Conservation (phyloP, 306 rosid genomes). For the Quercus wislizeni region DNA sequence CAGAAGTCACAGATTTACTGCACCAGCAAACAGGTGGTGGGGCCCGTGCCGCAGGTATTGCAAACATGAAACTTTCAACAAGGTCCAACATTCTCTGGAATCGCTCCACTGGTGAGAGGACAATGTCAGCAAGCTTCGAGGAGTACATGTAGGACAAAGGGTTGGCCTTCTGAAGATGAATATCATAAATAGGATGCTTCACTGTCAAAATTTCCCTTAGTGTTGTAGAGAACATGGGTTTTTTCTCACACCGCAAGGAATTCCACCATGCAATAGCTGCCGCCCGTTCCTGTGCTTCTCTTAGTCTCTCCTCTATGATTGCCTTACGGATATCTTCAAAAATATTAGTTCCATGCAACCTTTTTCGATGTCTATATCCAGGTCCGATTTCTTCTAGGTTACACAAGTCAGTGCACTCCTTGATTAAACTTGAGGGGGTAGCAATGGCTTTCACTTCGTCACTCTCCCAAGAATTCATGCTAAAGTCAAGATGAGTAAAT, state of each 20-base stretch:
- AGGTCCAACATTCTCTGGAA: slow-evolving; percentile 63
- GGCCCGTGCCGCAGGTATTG: slow-evolving; percentile 95
- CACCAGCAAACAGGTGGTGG: slow-evolving; percentile 88
- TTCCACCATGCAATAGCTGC: slow-evolving; percentile 97
- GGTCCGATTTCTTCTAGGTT: slow-evolving; percentile 58
- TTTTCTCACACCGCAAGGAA: slow-evolving; percentile 75
- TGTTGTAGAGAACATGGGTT: slow-evolving; percentile 68
- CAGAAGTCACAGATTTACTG: slow-evolving; percentile 56
- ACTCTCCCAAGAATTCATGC: slow-evolving; percentile 91
- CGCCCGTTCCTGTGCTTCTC: slow-evolving; percentile 67
- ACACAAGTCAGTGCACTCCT: slow-evolving; percentile 45
- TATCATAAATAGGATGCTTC: slow-evolving; percentile 71
- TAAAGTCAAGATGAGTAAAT: slow-evolving; percentile 81
- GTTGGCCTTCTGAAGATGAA: slow-evolving; percentile 61
- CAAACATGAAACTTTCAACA: slow-evolving; percentile 95
- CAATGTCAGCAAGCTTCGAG: slow-evolving; percentile 73
- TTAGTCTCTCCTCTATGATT: slow-evolving; percentile 84
- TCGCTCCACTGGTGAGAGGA: slow-evolving; percentile 92
- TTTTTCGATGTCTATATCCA: slow-evolving; percentile 45
- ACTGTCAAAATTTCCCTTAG: slow-evolving; percentile 75
- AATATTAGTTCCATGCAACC: slow-evolving; percentile 67
- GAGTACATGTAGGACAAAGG: slow-evolving; percentile 74
- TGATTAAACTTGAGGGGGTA: slow-evolving; percentile 64
- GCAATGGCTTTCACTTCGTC: slow-evolving; percentile 82
- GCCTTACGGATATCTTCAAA: slow-evolving; percentile 83